Evolutionary conservation across 2,329 filamentous ascomycete species (phyloP).

Genomic region (Gnomoniopsis sp.): DNA sequence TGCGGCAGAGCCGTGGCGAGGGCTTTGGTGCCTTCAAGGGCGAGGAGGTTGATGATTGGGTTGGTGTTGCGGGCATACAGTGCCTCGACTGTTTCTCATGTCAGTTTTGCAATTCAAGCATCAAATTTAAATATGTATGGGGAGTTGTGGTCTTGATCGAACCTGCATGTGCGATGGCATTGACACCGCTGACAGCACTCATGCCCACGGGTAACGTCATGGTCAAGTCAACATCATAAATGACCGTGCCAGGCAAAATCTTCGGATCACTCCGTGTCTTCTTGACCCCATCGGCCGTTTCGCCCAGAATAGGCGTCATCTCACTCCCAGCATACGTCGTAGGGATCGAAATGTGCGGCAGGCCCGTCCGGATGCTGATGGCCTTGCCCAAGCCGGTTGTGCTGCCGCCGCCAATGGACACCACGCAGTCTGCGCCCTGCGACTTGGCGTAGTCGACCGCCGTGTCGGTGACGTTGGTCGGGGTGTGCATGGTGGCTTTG

Average conservation of each 20-base stretch:
- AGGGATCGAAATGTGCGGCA: slow-evolving; percentile 55
- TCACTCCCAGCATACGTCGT: slow-evolving; percentile 61
- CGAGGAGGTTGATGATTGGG: slow-evolving; percentile 56
- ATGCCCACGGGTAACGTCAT: slow-evolving; percentile 52
- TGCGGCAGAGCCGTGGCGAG: slow-evolving; percentile 52
- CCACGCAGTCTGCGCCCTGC: slow-evolving; percentile 47
- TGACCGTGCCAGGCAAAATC: slow-evolving; percentile 57
- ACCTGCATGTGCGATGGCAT: slow-evolving; percentile 63
- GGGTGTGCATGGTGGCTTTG: slow-evolving; percentile 60
- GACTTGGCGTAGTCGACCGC: slow-evolving; percentile 46
- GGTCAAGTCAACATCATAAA: slow-evolving; percentile 63
- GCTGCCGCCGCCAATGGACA: slow-evolving; percentile 60
- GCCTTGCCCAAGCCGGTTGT: slow-evolving; percentile 62
- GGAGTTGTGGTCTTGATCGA: slow-evolving; percentile 18
- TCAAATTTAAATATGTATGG: slow-evolving; percentile 9
- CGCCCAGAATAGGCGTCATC: slow-evolving; percentile 63
- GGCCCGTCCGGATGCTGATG: slow-evolving; percentile 49
- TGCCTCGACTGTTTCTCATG: slow-evolving; percentile 48
- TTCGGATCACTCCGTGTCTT: slow-evolving; percentile 54
- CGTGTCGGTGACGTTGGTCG: slow-evolving; percentile 52
- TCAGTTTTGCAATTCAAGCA: not conserved
- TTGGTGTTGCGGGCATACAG: slow-evolving; percentile 61
- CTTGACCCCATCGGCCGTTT: slow-evolving; percentile 57
- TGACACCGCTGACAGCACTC: slow-evolving; percentile 58
- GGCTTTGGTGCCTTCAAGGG: slow-evolving; percentile 52